These are phyloP conservation scores for Conringia planisiliqua DNA, from an alignment of 345 rosid genomes.

Conservation along the genomic window DNA sequence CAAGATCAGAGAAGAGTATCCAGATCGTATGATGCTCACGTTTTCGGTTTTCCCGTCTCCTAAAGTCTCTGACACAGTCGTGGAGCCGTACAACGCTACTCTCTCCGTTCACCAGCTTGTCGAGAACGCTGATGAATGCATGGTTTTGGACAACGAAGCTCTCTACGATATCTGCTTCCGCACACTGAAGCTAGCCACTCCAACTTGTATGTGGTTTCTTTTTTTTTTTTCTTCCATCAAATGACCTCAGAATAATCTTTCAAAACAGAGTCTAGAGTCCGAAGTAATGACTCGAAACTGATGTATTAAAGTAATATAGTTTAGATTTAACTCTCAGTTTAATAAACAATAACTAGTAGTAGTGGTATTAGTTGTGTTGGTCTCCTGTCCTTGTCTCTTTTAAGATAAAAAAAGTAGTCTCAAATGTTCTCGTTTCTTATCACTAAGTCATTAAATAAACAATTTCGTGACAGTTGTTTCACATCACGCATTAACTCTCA, in stretches of 20 bases:
- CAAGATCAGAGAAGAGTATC: conserved; percentile 69
- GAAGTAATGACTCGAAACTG: neutral
- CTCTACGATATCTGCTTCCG: conserved; percentile 69
- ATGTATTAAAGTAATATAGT: neutral
- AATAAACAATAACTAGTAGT: neutral
- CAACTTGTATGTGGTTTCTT: conserved; percentile 50
- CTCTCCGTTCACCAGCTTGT: conserved; percentile 67
- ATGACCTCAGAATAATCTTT: neutral
- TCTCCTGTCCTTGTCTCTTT: conserved; percentile 1
- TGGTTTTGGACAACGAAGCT: conserved; percentile 65
- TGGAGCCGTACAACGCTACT: conserved; percentile 69
- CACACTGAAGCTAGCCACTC: conserved; percentile 60
- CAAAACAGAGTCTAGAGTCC: neutral
- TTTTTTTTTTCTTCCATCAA: neutral
- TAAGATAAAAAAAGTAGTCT: neutral
- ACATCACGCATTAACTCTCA: neutral
- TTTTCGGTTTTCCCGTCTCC: conserved; percentile 72
- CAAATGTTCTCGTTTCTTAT: neutral
- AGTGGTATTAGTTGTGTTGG: neutral
- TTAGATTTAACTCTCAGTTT: neutral
- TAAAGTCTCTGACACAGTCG: conserved; percentile 71
- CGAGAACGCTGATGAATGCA: conserved; percentile 64
- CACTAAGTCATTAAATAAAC: neutral
- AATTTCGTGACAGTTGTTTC: neutral
- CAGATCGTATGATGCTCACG: conserved; percentile 71